A percentile compares a stretch with the other conserved stretches of the same genome.
Evolutionary conservation across 495 filamentous ascomycete genomes (phyloP).

Genomic region (Penicillium goetzii): DNA sequence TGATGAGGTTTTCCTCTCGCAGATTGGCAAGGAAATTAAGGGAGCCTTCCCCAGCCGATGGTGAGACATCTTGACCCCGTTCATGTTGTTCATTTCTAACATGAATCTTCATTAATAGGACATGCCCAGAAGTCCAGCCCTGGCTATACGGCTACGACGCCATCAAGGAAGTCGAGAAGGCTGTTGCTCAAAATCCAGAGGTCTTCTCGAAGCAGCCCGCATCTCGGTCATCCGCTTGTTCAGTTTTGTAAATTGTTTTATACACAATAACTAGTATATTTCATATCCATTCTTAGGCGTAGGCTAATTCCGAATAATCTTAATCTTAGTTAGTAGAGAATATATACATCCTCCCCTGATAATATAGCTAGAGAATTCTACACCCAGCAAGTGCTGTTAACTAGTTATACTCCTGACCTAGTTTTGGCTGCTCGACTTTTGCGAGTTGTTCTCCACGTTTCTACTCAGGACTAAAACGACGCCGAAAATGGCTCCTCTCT

Average conservation of each 20-base stretch:
- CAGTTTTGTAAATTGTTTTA: constrained; percentile 7
- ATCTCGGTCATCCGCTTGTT: constrained; percentile 9
- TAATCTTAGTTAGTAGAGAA: no score
- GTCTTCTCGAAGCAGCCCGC: constrained; percentile 24
- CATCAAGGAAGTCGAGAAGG: constrained; percentile 58
- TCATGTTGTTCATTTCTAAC: not conserved
- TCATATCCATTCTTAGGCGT: no score
- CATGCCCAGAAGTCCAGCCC: constrained; percentile 60
- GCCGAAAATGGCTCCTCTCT: no score
- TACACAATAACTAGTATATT: no score
- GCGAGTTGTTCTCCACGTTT: no score
- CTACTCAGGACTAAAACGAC: no score
- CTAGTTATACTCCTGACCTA: no score
- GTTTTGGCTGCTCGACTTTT: no score
- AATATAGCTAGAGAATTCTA: no score
- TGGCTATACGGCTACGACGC: constrained; percentile 68
- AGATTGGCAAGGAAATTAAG: constrained; percentile 44
- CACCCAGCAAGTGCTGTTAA: no score
- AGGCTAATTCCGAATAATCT: no score
- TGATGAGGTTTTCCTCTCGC: constrained; percentile 51
- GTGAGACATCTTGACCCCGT: constrained; percentile 23
- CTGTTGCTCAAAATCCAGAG: constrained; percentile 41
- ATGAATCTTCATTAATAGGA: constrained; percentile 34
- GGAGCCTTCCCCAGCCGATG: constrained; percentile 62
- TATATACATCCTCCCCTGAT: no score